A percentile compares a stretch with the other conserved stretches of the same genome.
Evolutionary conservation across 768 basidiomycete species (phyloP).

Genomic region (Suillus plorans): DNA sequence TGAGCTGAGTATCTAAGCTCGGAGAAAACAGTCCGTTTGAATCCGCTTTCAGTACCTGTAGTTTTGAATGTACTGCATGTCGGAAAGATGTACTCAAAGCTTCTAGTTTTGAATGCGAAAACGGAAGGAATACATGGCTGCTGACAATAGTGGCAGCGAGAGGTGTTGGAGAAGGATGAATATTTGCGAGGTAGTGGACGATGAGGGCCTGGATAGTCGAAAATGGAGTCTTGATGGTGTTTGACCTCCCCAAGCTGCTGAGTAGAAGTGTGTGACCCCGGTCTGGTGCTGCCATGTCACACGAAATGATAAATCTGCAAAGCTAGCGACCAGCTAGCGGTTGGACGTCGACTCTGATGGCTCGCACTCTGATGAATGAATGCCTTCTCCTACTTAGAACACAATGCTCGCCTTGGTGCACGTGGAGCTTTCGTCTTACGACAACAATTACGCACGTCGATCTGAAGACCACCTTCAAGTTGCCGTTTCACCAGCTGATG

Average conservation of each 20-base stretch:
- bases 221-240: conserved; percentile 14
- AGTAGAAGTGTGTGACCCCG: conserved; percentile 26
- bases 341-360: too few species aligned
- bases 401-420: neutral
- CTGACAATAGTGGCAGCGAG: conserved; percentile 32
- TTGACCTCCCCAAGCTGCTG: conserved; percentile 21
- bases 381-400: neutral
- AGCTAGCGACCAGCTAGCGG: neutral
- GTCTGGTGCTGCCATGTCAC: conserved; percentile 11
- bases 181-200: conserved; percentile 27
- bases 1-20: conserved; percentile 39
- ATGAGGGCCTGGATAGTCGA: conserved; percentile 27
- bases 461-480: neutral
- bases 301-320: neutral
- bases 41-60: conserved; percentile 24
- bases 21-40: conserved; percentile 31
- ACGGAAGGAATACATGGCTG: conserved; percentile 30
- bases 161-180: conserved; percentile 30
- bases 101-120: conserved; percentile 28
- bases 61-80: conserved; percentile 30
- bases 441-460: neutral
- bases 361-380: neutral
- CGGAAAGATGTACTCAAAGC: conserved; percentile 29
- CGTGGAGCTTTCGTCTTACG: neutral
- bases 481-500: neutral